Evolutionary conservation across 345 rosid genomes (phyloP), one percentile per base, ranked within the genome.

Genomic region (Camelina hispida): DNA sequence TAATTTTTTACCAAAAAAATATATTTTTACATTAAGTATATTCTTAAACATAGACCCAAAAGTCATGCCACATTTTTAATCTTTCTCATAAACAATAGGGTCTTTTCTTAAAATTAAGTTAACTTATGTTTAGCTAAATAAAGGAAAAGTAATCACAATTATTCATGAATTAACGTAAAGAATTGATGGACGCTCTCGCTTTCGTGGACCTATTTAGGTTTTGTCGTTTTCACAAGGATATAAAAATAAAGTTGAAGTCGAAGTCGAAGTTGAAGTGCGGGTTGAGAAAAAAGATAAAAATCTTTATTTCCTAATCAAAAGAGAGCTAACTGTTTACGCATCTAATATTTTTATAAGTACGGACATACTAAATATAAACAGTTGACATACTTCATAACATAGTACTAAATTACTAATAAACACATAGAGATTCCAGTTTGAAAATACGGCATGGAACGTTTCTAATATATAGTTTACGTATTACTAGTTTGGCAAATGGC

Each of bases 291-390:
- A 42, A 32, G 43, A 3, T 40, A 10, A 51, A 52, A 32, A 25
- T 38, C 16, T 66, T 51, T 51, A 18, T 40, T 60, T 60, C 43
- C 16, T 38, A 18, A 2, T 51, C 7, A 34, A 16, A 28, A 51
- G 79, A 68, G 64, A 76, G 43, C 70, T 53, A 44, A 62, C 16
- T 44, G 79, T 62, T n/a, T 63, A 76, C 75, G 70, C 40, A 63
- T 62, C 79, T 54, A n/a, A 22, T 34, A 15, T 9, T 32, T 32
- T 25, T 6, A 8, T 12, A 48, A 40, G 16, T 35, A 50, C 50
- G 43, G 42, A 28, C 52, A 22, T 65, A 13, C 20, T 38, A 56
- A 47, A 35, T 16, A n/a, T 16, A n/a, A 22, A 35, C 44, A 74
- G 34, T 47, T 66, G 66, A 46, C 51, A 65, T 22, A 20, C n/a